These are phyloP conservation scores for Fusarium sp. DNA, from an alignment of 2,329 filamentous ascomycete species.

Conservation along the genomic window DNA sequence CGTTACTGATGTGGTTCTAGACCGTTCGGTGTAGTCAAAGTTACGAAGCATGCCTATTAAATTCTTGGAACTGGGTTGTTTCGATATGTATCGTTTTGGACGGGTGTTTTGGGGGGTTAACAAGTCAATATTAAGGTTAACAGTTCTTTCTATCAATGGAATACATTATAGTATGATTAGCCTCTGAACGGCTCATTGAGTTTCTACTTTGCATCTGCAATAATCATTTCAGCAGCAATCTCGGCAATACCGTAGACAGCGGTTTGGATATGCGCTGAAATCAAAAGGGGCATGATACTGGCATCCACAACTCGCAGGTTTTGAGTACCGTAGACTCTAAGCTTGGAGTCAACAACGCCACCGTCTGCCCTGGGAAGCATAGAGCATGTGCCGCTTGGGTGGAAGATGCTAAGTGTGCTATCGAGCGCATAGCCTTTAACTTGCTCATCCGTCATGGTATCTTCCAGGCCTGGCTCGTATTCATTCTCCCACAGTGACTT, in stretches of 20 bases:
- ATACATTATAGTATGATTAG: too few species aligned
- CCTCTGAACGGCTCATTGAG: too few species aligned
- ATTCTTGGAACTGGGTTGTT: too few species aligned
- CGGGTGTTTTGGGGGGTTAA: too few species aligned
- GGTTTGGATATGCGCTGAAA: constrained; percentile 59
- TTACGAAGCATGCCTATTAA: too few species aligned
- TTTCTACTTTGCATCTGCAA: constrained; percentile 15
- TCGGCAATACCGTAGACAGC: constrained; percentile 63
- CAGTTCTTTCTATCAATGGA: too few species aligned
- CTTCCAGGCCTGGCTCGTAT: constrained; percentile 45
- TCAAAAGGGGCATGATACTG: constrained; percentile 59
- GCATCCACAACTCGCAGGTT: constrained; percentile 61
- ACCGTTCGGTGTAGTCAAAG: too few species aligned
- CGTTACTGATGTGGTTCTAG: too few species aligned
- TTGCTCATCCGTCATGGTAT: constrained; percentile 31
- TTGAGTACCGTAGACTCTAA: constrained; percentile 59
- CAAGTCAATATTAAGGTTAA: too few species aligned
- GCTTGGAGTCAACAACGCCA: constrained; percentile 54
- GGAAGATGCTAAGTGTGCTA: constrained; percentile 42
- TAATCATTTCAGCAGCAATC: constrained; percentile 50
- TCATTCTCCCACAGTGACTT: constrained; percentile 45
- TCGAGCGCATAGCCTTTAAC: constrained; percentile 25
- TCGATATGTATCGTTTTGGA: too few species aligned
- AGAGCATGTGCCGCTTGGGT: constrained; percentile 56
- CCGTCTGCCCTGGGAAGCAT: constrained; percentile 58